Percentiles rank a stretch among this genome's conserved stretches.
Conservation (phyloP, 176 grass and related monocot genomes). For the Melocanna baccifera region DNA sequence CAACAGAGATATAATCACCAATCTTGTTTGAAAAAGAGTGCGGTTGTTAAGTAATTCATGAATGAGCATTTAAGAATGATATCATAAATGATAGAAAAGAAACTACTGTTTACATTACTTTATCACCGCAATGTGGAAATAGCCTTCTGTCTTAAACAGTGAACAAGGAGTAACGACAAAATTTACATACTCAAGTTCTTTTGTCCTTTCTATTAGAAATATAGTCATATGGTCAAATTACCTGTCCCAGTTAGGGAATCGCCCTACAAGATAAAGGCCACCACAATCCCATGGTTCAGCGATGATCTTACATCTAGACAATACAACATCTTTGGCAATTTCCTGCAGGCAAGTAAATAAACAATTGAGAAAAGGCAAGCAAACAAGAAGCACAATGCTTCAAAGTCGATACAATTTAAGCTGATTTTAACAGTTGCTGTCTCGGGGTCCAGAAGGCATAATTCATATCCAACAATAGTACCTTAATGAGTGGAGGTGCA, state of each 20-base stretch:
- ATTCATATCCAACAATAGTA: slow-evolving; percentile 29
- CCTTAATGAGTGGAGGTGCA: slow-evolving; percentile 90
- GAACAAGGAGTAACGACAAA: background rate
- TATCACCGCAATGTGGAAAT: slow-evolving; percentile 9
- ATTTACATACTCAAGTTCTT: background rate
- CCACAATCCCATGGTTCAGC: slow-evolving; percentile 99
- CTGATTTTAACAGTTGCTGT: slow-evolving; percentile 9
- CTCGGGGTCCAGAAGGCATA: background rate
- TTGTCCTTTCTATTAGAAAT: background rate
- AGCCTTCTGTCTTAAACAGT: background rate
- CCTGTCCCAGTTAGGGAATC: slow-evolving; percentile 99
- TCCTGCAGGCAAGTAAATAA: slow-evolving; percentile 50
- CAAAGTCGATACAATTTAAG: slow-evolving; percentile 6
- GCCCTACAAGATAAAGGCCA: slow-evolving; percentile 93
- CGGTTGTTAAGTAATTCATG: background rate
- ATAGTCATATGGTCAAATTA: slow-evolving; percentile 32
- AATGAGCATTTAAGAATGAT: background rate
- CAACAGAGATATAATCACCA: slow-evolving; percentile 6
- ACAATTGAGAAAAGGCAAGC: slow-evolving; percentile 9
- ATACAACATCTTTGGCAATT: slow-evolving; percentile 83
- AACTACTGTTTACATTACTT: slow-evolving; percentile 1
- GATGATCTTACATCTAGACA: slow-evolving; percentile 99
- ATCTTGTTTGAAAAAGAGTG: background rate
- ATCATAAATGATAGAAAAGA: slow-evolving; percentile 7
- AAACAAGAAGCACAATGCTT: background rate